Evolutionary conservation across 2,329 filamentous ascomycete genomes (phyloP).

Genomic region (Trichoderma koningii): DNA sequence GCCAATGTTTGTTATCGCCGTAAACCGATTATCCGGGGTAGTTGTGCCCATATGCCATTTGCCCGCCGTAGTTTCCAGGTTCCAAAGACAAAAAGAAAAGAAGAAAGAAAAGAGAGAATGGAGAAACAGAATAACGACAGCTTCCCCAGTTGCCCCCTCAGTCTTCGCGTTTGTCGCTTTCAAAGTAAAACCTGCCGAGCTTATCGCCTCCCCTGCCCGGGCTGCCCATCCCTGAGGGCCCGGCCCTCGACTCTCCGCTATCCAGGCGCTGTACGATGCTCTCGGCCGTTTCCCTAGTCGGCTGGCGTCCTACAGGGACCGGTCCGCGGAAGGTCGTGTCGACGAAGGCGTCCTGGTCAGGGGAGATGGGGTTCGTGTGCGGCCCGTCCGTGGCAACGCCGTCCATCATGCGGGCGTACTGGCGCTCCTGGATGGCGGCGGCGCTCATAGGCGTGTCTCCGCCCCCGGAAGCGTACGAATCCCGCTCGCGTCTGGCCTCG

Average conservation of each 20-base stretch:
- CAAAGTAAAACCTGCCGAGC: constrained; percentile 63
- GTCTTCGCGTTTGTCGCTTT: constrained; percentile 45
- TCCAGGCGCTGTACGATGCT: constrained; percentile 62
- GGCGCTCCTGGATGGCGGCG: constrained; percentile 52
- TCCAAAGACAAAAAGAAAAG: not conserved
- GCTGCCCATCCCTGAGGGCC: constrained; percentile 45
- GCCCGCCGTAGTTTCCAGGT: constrained; percentile 1
- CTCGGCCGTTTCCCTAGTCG: constrained; percentile 60
- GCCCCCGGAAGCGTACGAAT: constrained; percentile 37
- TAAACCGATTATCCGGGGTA: constrained; percentile 7
- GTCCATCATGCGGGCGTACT: constrained; percentile 67
- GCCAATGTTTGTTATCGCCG: constrained; percentile 5
- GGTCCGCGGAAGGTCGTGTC: constrained; percentile 66
- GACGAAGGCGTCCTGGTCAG: constrained; percentile 58
- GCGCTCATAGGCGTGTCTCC: constrained; percentile 50
- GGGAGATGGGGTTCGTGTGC: constrained; percentile 46
- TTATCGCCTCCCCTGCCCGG: constrained; percentile 49
- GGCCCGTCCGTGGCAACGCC: constrained; percentile 62
- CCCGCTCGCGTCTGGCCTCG: constrained; percentile 45
- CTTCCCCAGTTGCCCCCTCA: not conserved
- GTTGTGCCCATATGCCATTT: constrained; percentile 6
- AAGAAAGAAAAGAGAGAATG: not conserved
- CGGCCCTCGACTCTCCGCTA: constrained; percentile 48
- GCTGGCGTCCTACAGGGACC: constrained; percentile 45
- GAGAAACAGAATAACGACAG: not conserved